phyloP scores from a whole-genome alignment of 306 rosid species.

The Vigna mungo region DNA sequence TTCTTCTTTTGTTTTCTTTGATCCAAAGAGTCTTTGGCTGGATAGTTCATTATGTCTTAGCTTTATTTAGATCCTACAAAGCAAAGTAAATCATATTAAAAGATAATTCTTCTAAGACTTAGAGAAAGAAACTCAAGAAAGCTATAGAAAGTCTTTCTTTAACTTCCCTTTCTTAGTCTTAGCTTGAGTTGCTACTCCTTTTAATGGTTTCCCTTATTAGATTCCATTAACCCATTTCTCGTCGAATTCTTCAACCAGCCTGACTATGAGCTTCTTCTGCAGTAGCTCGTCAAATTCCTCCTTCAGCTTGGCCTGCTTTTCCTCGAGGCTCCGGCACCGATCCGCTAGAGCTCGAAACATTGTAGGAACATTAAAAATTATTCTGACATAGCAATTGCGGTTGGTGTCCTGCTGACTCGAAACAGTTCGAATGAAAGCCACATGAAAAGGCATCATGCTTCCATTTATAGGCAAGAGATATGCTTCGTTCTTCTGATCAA shows the following conservation, averaged over 20 bases:
- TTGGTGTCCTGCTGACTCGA: constrained; percentile 76
- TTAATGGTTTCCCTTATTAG: too few species aligned
- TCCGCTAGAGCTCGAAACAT: constrained; percentile 38
- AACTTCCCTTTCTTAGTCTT: too few species aligned
- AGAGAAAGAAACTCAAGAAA: too few species aligned
- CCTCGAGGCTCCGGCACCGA: constrained; percentile 67
- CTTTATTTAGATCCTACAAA: too few species aligned
- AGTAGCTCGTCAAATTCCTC: constrained; percentile 54
- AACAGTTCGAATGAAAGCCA: constrained; percentile 84
- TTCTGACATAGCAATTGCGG: constrained; percentile 63
- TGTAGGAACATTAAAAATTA: constrained; percentile 77
- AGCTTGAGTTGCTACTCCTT: too few species aligned
- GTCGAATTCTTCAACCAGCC: neutral
- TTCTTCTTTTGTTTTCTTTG: too few species aligned
- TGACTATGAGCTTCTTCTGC: constrained; percentile 25
- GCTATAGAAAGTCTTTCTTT: too few species aligned
- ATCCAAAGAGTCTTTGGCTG: too few species aligned
- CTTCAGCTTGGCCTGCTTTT: constrained; percentile 51
- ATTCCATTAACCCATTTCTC: too few species aligned
- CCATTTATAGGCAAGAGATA: constrained; percentile 90
- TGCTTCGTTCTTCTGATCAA: constrained; percentile 92
- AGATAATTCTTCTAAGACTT: too few species aligned
- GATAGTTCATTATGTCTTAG: too few species aligned
- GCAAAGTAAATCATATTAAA: too few species aligned
- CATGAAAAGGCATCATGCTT: constrained; percentile 93